Percentiles rank a stretch among this genome's conserved stretches.
Evolutionary conservation across 2,329 filamentous ascomycete species (phyloP).

Genomic region (Fusarium nisikadoi): DNA sequence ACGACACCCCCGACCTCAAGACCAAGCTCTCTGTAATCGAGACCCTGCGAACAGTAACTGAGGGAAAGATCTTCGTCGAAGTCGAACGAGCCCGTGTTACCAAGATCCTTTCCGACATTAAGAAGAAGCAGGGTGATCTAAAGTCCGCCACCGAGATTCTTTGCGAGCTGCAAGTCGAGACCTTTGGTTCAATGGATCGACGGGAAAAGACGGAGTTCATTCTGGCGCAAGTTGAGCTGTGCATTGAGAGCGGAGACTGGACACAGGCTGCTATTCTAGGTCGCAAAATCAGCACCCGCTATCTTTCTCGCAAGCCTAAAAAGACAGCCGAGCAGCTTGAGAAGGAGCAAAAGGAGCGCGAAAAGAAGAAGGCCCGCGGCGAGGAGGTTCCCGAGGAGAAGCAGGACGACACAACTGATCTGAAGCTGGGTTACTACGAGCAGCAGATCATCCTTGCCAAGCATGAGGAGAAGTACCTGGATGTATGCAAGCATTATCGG

Average conservation of each 20-base stretch:
- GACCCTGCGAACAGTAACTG: slow-evolving; percentile 93
- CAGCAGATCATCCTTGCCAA: slow-evolving; percentile 96
- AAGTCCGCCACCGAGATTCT: slow-evolving; percentile 91
- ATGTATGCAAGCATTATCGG: slow-evolving; percentile 97
- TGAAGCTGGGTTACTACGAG: slow-evolving; percentile 96
- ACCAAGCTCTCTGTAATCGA: slow-evolving; percentile 95
- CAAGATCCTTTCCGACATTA: slow-evolving; percentile 95
- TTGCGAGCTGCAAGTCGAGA: slow-evolving; percentile 98
- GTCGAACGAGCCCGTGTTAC: slow-evolving; percentile 97
- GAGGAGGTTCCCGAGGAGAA: slow-evolving; percentile 82
- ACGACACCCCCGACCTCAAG: slow-evolving; percentile 84
- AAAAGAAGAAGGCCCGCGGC: slow-evolving; percentile 83
- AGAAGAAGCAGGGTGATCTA: slow-evolving; percentile 93
- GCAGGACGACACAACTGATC: slow-evolving; percentile 91
- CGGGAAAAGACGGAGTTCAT: slow-evolving; percentile 99
- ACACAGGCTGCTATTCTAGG: slow-evolving; percentile 92
- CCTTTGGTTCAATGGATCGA: slow-evolving; percentile 96
- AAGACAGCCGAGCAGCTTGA: slow-evolving; percentile 89
- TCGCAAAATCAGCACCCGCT: slow-evolving; percentile 96
- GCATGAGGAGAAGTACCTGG: slow-evolving; percentile 96
- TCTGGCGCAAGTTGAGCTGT: slow-evolving; percentile 90
- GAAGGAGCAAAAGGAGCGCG: slow-evolving; percentile 88
- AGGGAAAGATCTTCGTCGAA: slow-evolving; percentile 99
- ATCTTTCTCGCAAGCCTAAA: slow-evolving; percentile 89
- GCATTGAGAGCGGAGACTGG: slow-evolving; percentile 96